These are phyloP conservation scores for Linnemannia hyalina DNA, from an alignment of 192 early-diverging fungal species.

Conservation along the genomic window DNA sequence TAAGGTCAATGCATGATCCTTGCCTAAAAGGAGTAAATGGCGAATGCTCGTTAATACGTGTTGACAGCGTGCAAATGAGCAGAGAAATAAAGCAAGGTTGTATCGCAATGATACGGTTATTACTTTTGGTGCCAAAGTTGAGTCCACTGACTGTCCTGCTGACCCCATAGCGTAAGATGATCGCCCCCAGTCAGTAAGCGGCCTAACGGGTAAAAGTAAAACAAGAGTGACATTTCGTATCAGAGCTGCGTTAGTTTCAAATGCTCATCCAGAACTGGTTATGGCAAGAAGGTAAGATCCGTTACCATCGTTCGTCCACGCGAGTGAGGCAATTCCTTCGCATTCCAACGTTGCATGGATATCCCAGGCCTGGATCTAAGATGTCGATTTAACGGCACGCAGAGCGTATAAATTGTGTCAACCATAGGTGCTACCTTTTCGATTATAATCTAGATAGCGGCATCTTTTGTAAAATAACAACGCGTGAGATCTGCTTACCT, in stretches of 20 bases:
- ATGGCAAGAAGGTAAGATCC: not conserved
- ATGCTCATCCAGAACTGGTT: not conserved
- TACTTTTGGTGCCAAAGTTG: slow-evolving; percentile 62
- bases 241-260: not conserved
- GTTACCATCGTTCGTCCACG: slow-evolving; percentile 48
- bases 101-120: not conserved
- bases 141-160: slow-evolving; percentile 35
- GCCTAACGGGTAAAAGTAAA: slow-evolving; percentile 22
- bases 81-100: not conserved
- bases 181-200: slow-evolving; percentile 54
- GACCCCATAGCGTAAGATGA: slow-evolving; percentile 49
- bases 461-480: too few relatives aligned
- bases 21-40: slow-evolving; percentile 36
- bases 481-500: slow-evolving; percentile 9
- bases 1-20: slow-evolving; percentile 54
- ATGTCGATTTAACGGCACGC: not conserved
- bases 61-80: not conserved
- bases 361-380: slow-evolving; percentile 35
- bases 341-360: slow-evolving; percentile 28
- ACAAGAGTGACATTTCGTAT: not conserved
- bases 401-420: not conserved
- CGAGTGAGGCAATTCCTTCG: slow-evolving; percentile 36
- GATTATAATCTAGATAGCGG: not conserved
- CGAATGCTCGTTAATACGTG: not conserved
- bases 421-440: not conserved